Base-by-base conservation (phyloP, 2,329 filamentous ascomycete species). In the Pseudogymnoascus sp. region DNA sequence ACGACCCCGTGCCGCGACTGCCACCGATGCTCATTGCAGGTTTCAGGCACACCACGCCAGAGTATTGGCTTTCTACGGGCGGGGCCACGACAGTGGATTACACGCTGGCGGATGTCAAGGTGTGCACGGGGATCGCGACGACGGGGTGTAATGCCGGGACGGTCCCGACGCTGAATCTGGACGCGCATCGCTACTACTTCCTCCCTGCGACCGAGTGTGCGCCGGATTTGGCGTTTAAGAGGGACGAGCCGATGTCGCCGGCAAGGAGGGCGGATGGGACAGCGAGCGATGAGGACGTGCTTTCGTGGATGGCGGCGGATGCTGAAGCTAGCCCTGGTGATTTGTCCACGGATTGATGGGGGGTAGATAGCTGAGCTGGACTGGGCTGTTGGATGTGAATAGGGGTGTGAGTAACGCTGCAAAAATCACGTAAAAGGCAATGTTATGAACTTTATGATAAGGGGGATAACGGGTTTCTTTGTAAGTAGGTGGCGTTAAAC, bases 1-100 rank as follows among this genome's bases (percentile, higher is more conserved):
- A 82, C 67, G 89, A 92, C 71, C 85, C 86, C 0, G 82, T 91
- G 2, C 85, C 89, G 0, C 81, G 84, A 41, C 78, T 91, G 42
- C 88, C 88, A 1, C 83, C 87, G 11, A 73, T 84, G 64, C 58
- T 82, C 52, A 72, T 87, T 60, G 49, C 49, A 1, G 82, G 82
- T 35, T 91, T 85, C 76, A 76, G 80, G 39, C 88, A 91, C 72
- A 82, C 84, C n/a, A 82, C 78, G 14, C 86, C 88, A 1, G 89
- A 91, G 77, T 90, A 85, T 75, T 90, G 83, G 80, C 76, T 88
- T 36, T 71, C 75, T 6, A 70, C 68, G 33, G 77, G 77, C 14
- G 60, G 60, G 2, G 66, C 71, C 14, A 69, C 65, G 59, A 75
- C 73, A 5, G 66, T 72, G 39, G 66, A 73, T 64, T 80, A 80